Conservation (phyloP, 2,329 filamentous ascomycete genomes). For the Shiraia sp. region DNA sequence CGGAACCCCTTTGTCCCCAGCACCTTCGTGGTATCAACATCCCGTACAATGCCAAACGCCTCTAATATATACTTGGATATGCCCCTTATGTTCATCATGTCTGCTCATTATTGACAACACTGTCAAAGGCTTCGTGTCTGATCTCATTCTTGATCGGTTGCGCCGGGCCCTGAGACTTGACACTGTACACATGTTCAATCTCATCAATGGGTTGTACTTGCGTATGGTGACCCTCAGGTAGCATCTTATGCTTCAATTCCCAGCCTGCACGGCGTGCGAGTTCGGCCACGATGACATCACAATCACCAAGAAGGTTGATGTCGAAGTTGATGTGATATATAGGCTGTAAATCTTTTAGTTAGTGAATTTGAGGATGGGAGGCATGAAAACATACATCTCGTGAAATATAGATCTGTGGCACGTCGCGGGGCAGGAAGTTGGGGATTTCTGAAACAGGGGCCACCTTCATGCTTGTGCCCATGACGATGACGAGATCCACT, state of each 20-base stretch:
- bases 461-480: conserved; percentile 94
- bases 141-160: conserved; percentile 18
- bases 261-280: conserved; percentile 81
- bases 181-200: conserved; percentile 33
- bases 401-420: conserved; percentile 90
- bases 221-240: conserved; percentile 67
- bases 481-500: conserved; percentile 90
- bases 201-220: conserved; percentile 51
- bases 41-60: conserved; percentile 11
- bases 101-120: conserved; percentile 9
- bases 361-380: neutral
- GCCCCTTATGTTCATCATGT: conserved; percentile 7
- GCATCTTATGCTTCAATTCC: conserved; percentile 81
- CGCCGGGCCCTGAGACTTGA: conserved; percentile 26
- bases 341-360: conserved; percentile 52
- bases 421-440: conserved; percentile 73
- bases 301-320: conserved; percentile 93
- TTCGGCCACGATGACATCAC: conserved; percentile 86
- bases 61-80: conserved; percentile 10
- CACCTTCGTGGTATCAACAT: conserved; percentile 7
- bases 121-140: conserved; percentile 9
- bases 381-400: conserved; percentile 61
- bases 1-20: neutral
- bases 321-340: conserved; percentile 93
- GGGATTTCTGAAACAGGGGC: conserved; percentile 93